Evolutionary conservation across 2,329 filamentous ascomycete species (phyloP).

Genomic region (Colletotrichum phormii): DNA sequence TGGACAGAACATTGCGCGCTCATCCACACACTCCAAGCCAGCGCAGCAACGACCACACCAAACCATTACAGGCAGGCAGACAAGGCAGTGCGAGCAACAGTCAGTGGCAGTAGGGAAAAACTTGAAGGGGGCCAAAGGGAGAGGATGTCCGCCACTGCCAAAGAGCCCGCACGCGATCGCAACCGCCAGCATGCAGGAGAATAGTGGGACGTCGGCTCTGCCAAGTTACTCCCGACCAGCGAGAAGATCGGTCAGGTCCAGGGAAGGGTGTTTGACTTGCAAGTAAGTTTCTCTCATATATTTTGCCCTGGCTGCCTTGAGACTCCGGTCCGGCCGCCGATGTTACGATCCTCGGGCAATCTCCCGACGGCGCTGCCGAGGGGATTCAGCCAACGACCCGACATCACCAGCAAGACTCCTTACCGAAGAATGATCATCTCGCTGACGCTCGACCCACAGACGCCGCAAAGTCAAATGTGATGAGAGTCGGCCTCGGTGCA

Average conservation of each 20-base stretch:
- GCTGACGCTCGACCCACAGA: slow-evolving; percentile 42
- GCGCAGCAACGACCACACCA: neutral
- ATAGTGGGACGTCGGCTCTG: slow-evolving; percentile 28
- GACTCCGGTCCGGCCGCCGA: neutral
- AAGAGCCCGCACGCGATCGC: slow-evolving; percentile 27
- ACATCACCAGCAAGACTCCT: neutral
- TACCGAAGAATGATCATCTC: neutral
- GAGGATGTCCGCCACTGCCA: slow-evolving; percentile 20
- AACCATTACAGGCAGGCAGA: neutral
- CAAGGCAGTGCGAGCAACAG: neutral
- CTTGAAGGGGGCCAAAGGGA: neutral
- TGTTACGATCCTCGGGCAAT: neutral
- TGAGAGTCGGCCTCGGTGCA: slow-evolving; percentile 63
- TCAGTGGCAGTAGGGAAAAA: neutral
- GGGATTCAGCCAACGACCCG: neutral
- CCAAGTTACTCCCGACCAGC: slow-evolving; percentile 25
- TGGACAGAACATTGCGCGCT: slow-evolving; percentile 2
- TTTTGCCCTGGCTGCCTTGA: neutral
- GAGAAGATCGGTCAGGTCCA: slow-evolving; percentile 41
- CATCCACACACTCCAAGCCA: neutral
- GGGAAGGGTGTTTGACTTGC: slow-evolving; percentile 60
- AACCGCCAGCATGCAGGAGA: slow-evolving; percentile 36
- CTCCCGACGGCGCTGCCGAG: slow-evolving; percentile 2
- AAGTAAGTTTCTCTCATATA: slow-evolving; percentile 46
- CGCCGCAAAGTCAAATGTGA: slow-evolving; percentile 67